Base-by-base conservation (phyloP, 1,284 basidiomycete genomes). In the Sphagnurus paluster region DNA sequence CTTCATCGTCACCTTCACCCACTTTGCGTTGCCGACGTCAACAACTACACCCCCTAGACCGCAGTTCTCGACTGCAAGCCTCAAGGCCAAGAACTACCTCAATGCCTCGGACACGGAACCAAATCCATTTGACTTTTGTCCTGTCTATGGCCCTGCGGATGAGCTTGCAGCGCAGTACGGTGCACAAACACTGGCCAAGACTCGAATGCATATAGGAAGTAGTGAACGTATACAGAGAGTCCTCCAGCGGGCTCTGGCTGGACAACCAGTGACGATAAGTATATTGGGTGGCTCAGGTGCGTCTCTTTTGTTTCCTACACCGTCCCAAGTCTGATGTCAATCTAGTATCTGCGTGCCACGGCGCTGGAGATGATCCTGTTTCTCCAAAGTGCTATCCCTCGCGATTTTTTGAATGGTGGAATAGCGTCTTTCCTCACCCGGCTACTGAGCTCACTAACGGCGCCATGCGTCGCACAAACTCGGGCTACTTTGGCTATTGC, bases 371-470 rank as follows among this genome's bases (percentile, higher is more conserved):
- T 56, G 90, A 96, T 65, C 93, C 91, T 3, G 76, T 97, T 46
- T 83, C 92, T 0, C 77, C 90, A 0, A 74, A 71, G 54, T 96
- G 94, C 66, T 98, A 95, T 66, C 93, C 94, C 1, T 84, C 90
- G 29, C 80, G 81, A 32, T 90, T 98, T 71, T 97, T 97, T 73
- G 76, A 86, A 48, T 98, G 95, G 94, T 95, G 93, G 88, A 93
- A 95, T 68, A 79, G 77, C 42, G 80, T 97, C 13, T 98, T 98
- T 70, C 94, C 94, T 1, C 90, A 98, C 67, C 93, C 93, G 0
- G 90, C 89, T 2, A 92, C 92, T 6, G 93, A 97, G 66, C 79
- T 98, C 54, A 98, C 95, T 11, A 97, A 97, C 64, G 95, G 94
- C 24, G 95, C 94, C 2, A 87, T 93, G 73, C 80, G 91, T 19